Evolutionary conservation across 805 yeast species (phyloP), one percentile per base, ranked within the genome.

Genomic region (Alloascoidea hylecoeti): DNA sequence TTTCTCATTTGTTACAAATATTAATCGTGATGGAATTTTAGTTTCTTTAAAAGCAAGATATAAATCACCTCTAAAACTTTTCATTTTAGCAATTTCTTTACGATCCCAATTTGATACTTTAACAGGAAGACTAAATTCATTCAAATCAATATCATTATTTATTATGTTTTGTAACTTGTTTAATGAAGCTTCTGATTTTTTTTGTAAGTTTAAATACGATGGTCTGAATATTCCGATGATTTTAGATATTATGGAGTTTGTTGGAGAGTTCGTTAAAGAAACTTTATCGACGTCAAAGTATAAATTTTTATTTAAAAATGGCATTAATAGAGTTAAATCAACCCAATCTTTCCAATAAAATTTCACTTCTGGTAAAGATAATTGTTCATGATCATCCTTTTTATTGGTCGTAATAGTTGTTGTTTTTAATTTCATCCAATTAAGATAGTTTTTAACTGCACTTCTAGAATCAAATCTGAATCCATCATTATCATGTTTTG

Each of bases 311-410:
- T 15, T 14, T 36, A 16, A 18, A 38, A 23, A 23, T 23, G 30
- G 30, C 6, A 17, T 75, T 68, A 38, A 79, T 51, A 5, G 72
- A 52, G 49, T 75, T 81, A 30, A 72, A 51, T 44, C 72, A 69
- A 12, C 78, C 81, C 43, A 75, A 56, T 33, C 64, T 64, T 23
- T 59, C 58, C 35, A 75, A 55, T 14, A 33, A 33, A 15, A 33
- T 15, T 15, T 32, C 13, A 38, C 19, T 15, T 27, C 28, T 5
- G 33, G 14, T 14, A 15, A 27, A 14, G 18, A 15, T 28, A 6
- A 9, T n/a, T 9, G 13, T 9, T 23, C n/a, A n/a, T n/a, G 13
- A 9, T 23, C 30, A 23, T 23, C 30, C n/a, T 23, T 23, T n/a
- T n/a, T n/a, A n/a, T n/a, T n/a, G n/a, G n/a, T n/a, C n/a, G n/a